Percentiles rank a stretch among this genome's conserved stretches.
phyloP scores from a whole-genome alignment of 148 eudicot species.

The Rhododendron ovatum region DNA sequence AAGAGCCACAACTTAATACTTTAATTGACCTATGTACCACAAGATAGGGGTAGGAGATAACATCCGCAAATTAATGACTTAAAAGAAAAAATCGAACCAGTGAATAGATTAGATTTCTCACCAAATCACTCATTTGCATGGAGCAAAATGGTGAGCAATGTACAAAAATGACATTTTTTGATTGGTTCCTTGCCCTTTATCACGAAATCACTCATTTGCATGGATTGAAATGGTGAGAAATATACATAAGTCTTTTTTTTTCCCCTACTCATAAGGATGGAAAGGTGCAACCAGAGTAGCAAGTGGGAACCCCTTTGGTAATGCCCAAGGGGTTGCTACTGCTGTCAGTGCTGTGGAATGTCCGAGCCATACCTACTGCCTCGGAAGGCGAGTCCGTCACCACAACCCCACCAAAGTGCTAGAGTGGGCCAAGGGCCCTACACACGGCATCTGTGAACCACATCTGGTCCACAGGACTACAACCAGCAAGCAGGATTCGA shows the following conservation, averaged over 20 bases:
- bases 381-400: too few relatives aligned
- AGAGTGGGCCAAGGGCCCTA: neutral
- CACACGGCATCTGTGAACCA: too few relatives aligned
- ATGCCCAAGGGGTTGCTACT: too few relatives aligned
- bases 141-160: neutral
- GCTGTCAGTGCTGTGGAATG: too few relatives aligned
- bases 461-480: too few relatives aligned
- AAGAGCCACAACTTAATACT: neutral
- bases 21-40: neutral
- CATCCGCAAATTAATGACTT: neutral
- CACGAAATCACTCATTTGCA: neutral
- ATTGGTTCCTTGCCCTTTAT: neutral
- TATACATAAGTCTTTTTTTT: neutral
- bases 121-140: neutral
- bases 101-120: neutral
- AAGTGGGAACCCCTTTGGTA: too few relatives aligned
- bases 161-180: neutral
- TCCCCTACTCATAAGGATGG: too few relatives aligned
- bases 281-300: too few relatives aligned
- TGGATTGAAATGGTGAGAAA: neutral
- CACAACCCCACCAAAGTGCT: too few relatives aligned
- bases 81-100: neutral
- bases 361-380: too few relatives aligned
- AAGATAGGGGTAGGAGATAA: neutral
- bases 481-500: too few relatives aligned